Percentiles rank a stretch among this genome's conserved stretches.
phyloP scores from a whole-genome alignment of 495 filamentous ascomycete species.

The Thermochaetoides thermophila region DNA sequence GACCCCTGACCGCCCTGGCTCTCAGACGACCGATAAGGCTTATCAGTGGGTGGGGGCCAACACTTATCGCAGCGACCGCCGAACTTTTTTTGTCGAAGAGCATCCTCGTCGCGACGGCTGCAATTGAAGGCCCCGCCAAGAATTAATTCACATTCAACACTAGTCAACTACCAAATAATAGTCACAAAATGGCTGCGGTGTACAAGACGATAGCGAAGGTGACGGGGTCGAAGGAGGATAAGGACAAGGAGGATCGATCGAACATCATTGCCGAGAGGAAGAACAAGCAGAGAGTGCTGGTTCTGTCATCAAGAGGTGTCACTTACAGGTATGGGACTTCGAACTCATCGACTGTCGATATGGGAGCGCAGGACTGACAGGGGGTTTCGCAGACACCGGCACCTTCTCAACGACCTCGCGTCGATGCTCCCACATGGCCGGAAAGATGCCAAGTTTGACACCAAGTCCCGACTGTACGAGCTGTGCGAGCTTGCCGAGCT shows the following conservation, averaged over 20 bases:
- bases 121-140: conserved; percentile 4
- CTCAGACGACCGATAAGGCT: conserved; percentile 9
- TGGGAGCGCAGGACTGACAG: conserved; percentile 1
- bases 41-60: conserved; percentile 13
- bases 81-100: conserved; percentile 15
- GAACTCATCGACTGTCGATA: neutral
- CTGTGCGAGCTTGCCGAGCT: conserved; percentile 94
- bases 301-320: conserved; percentile 78
- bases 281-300: conserved; percentile 68
- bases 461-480: conserved; percentile 83
- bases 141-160: neutral
- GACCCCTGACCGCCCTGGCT: neutral
- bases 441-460: conserved; percentile 93
- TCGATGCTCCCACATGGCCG: conserved; percentile 78
- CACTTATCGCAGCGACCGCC: neutral
- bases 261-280: conserved; percentile 33
- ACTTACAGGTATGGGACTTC: conserved; percentile 52
- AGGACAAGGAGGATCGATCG: conserved; percentile 17
- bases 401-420: conserved; percentile 81
- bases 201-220: conserved; percentile 83
- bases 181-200: conserved; percentile 65
- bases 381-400: conserved; percentile 53
- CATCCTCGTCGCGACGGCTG: conserved; percentile 1
- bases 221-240: conserved; percentile 26
- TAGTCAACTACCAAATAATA: conserved; percentile 1